These are phyloP conservation scores for Pezicula neosporulosa DNA, from an alignment of 2,329 filamentous ascomycete species.

Conservation along the genomic window DNA sequence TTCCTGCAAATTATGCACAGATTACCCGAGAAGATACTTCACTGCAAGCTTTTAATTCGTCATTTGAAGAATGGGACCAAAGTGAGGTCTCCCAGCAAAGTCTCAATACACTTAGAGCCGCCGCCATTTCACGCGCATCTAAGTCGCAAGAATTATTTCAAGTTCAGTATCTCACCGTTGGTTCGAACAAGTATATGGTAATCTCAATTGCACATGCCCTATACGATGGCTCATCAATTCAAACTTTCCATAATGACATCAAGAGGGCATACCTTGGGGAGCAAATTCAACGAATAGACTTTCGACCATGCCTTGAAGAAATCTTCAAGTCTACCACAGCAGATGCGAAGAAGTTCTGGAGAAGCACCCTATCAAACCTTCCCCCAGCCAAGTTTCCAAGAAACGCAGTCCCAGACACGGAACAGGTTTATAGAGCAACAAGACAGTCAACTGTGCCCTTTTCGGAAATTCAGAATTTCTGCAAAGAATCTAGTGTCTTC, in stretches of 20 bases:
- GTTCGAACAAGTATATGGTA: constrained; percentile 39
- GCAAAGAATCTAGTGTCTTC: constrained; percentile 64
- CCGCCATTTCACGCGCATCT: constrained; percentile 35
- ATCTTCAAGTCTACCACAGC: constrained; percentile 32
- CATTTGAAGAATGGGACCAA: background rate
- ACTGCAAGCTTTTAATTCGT: background rate
- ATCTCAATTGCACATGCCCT: constrained; percentile 82
- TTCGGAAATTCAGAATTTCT: constrained; percentile 51
- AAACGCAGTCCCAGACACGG: constrained; percentile 6
- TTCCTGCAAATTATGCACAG: constrained; percentile 55
- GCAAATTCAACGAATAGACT: constrained; percentile 39
- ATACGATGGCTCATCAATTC: constrained; percentile 85
- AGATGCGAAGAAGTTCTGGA: constrained; percentile 65
- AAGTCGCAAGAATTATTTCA: constrained; percentile 42
- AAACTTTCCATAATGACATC: constrained; percentile 70
- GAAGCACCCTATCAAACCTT: constrained; percentile 56
- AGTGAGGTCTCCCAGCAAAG: constrained; percentile 24
- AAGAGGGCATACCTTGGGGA: constrained; percentile 55
- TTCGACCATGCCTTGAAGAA: constrained; percentile 50
- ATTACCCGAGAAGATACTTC: constrained; percentile 34
- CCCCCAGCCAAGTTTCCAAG: constrained; percentile 36
- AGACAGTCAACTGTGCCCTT: constrained; percentile 38
- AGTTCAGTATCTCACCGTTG: constrained; percentile 37
- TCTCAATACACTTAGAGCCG: constrained; percentile 35
- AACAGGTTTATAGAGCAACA: constrained; percentile 39